Conservation (phyloP, 1,284 basidiomycete genomes). For the Vanrija pseudolonga region DNA sequence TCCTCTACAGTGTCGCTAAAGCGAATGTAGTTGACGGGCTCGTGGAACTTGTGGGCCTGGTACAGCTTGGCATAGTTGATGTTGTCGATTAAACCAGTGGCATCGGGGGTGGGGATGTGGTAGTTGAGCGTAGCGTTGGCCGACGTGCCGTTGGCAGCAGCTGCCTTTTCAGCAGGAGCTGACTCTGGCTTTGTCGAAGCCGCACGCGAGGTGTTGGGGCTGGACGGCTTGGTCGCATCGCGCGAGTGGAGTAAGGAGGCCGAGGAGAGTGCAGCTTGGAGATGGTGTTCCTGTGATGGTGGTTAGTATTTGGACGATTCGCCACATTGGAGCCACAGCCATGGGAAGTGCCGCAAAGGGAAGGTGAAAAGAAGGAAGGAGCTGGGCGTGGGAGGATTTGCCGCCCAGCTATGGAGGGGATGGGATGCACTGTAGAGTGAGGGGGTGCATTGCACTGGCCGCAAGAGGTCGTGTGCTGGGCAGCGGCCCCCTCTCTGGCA, state of each 20-base stretch:
- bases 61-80: conserved; percentile 64
- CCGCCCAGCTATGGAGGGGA: background rate
- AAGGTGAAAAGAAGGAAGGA: background rate
- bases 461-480: too few relatives aligned
- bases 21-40: conserved; percentile 74
- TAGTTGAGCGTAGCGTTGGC: conserved; percentile 52
- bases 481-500: too few relatives aligned
- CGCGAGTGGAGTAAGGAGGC: conserved; percentile 44
- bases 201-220: conserved; percentile 17
- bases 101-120: conserved; percentile 89
- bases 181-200: conserved; percentile 19
- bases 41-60: conserved; percentile 63
- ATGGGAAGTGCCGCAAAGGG: conserved; percentile 10
- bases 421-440: background rate
- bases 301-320: conserved; percentile 49
- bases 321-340: conserved; percentile 6
- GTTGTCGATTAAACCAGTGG: conserved; percentile 71
- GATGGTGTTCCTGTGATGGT: conserved; percentile 75
- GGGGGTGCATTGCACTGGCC: background rate
- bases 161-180: conserved; percentile 4
- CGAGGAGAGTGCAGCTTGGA: conserved; percentile 62
- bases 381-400: background rate
- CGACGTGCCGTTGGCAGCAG: conserved; percentile 3
- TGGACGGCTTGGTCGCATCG: conserved; percentile 30
- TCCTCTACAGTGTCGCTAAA: conserved; percentile 90